Evolutionary conservation across 140 eudicot species (phyloP).

Genomic region (Oenanthe javanica): DNA sequence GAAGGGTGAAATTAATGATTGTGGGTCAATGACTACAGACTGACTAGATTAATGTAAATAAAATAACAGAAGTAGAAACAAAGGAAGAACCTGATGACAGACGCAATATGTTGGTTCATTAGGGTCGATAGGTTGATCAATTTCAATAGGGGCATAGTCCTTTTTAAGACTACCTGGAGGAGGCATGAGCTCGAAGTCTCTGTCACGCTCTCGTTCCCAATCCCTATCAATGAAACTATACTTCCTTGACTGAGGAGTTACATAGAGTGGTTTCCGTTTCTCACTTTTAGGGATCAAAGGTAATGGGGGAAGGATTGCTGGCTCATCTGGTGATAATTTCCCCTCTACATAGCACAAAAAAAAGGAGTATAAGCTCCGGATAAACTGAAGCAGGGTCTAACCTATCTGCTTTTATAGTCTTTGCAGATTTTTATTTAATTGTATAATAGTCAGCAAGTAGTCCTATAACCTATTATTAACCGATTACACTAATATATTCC

Average conservation of each 20-base stretch:
- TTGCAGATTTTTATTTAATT: background rate
- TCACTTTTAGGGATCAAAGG: constrained; percentile 84
- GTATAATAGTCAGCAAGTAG: background rate
- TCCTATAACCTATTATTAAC: background rate
- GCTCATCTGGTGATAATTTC: constrained; percentile 88
- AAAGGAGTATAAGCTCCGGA: background rate
- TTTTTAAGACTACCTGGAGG: constrained; percentile 89
- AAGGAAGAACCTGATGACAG: constrained; percentile 79
- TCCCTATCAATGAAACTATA: constrained; percentile 65
- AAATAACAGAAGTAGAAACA: background rate
- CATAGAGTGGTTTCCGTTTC: constrained; percentile 47
- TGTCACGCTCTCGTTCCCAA: constrained; percentile 82
- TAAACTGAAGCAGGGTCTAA: background rate
- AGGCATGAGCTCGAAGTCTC: constrained; percentile 96
- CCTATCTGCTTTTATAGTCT: background rate
- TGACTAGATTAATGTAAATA: background rate
- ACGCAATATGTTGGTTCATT: constrained; percentile 94
- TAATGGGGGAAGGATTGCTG: constrained; percentile 85
- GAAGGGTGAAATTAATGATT: constrained; percentile 14
- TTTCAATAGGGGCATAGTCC: constrained; percentile 74
- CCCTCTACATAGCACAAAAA: constrained; percentile 53
- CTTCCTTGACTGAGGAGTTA: constrained; percentile 66
- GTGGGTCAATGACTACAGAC: constrained; percentile 4
- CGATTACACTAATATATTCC: background rate
- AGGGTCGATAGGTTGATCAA: constrained; percentile 97